Base-by-base conservation (phyloP, 1,284 basidiomycete genomes). In the Trametes polyzona region DNA sequence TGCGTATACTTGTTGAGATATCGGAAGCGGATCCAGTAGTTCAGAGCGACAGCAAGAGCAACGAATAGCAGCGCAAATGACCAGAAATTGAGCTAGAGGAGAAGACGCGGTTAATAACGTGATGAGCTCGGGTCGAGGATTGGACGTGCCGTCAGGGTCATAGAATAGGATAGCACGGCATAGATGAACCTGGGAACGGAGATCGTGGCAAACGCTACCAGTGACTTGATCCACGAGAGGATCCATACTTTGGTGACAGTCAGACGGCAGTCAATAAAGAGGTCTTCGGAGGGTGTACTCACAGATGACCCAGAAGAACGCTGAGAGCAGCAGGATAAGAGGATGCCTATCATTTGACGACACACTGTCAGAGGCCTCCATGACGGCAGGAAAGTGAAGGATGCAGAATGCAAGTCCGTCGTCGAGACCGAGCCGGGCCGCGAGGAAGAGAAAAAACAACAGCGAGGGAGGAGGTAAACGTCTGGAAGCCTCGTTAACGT, bases 21-120 rank as follows among this genome's bases (percentile, higher is more conserved):
- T 52, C 84, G 86, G 72, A 92, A 93, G 33, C 93, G 85, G 62
- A 95, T 89, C 78, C 90, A 87, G 65, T 94, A 92, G 72, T 93
- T 92, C 26, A 93, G 69, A 2, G 81, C 85, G 47, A 92, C 80
- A 2, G 81, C 79, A 2, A 85, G 85, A 4, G 85, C 76, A 16
- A 78, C 74, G 62, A 94, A 92, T 14, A 96, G 81, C 51, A 89
- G 79, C 10, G 90, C 87, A 62, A 96, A 88, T 44, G 90, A 91
- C 80, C 91, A 95, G 71, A 96, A 95, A 63, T 93, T 93, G 47
- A 96, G 82, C 84, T 95, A 2, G 3, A 11, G 4, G 17, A n/a
- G 21, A 11, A 16, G 32, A 24, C 23, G n/a, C 1, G 27, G 27
- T 48, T 8, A 47, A 33, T 12, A 27, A 32, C 40, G 46, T 21